Base-by-base conservation (phyloP, 495 filamentous ascomycete species). In the Penicillium antarcticum region DNA sequence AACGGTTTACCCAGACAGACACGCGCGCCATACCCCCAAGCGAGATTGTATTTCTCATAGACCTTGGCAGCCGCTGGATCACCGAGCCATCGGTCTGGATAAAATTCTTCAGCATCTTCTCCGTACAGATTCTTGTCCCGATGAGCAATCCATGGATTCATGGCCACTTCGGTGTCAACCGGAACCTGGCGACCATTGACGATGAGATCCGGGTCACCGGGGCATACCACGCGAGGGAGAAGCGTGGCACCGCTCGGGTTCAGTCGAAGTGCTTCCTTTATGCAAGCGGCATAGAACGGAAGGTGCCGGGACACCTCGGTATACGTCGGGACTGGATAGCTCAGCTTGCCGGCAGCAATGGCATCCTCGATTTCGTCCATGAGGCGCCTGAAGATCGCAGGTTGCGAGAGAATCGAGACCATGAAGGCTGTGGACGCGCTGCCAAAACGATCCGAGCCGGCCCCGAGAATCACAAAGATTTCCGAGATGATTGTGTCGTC, bases 31-130 rank as follows among this genome's bases (percentile, higher is more conserved):
- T 34, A 34, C n/a, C 32, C 32, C 32, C 32, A 34, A 8, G 32
- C n/a, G 66, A 69, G 9, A 63, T 13, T 5, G 7, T 13, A 34
- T 13, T 34, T 34, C 2, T 34, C 32, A 8, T 11, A 11, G 9
- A 34, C 10, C 9, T 8, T 31, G 1, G 36, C 36, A 8, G 26
- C 26, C 19, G 21, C 35, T n/a, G 13, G 18, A 31, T 23, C 62
- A 7, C 72, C 64, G 4, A 80, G 57, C 76, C 77, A 81, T 16
- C 77, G 53, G 51, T 77, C 76, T 0, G 79, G 78, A 2, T 74
- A 57, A 41, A 75, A 81, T 4, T 55, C 31, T 40, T 70, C 62
- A 8, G 68, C 69, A 47, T 81, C 79, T 9, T 66, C 59, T 4
- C 79, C 79, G 46, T 69, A 83, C 8, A 79, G 45, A 2, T 5